phyloP scores from a whole-genome alignment of 371 early-diverging fungal genomes.

The Mortierella sp. region DNA sequence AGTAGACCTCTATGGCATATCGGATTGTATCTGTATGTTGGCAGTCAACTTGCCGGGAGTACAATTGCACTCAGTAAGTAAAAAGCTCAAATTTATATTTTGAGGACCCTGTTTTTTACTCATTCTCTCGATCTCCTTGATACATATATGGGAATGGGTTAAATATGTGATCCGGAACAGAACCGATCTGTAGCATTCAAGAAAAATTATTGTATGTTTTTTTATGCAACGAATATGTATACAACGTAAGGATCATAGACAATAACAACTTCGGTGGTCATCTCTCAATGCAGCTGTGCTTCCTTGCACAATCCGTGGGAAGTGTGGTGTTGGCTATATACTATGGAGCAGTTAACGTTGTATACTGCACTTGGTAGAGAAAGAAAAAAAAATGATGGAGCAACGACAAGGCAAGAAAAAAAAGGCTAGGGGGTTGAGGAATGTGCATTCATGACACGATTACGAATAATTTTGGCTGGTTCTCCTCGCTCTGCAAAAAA shows the following conservation, averaged over 20 bases:
- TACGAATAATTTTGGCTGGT: no score
- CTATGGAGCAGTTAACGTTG: no score
- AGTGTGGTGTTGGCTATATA: no score
- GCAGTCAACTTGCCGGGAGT: slow-evolving; percentile 74
- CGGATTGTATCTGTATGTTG: slow-evolving; percentile 75
- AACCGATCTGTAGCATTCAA: background rate
- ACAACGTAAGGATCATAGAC: no score
- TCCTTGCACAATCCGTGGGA: no score
- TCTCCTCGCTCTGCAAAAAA: background rate
- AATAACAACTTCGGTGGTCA: no score
- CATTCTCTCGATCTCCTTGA: background rate
- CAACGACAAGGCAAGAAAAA: no score
- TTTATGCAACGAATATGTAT: background rate
- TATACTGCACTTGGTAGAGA: no score
- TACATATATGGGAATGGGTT: background rate
- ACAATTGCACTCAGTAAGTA: slow-evolving; percentile 74
- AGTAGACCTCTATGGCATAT: slow-evolving; percentile 76
- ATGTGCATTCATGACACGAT: background rate
- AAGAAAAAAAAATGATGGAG: no score
- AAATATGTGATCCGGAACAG: background rate
- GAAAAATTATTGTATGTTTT: background rate
- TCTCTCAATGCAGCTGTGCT: no score
- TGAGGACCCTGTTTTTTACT: background rate
- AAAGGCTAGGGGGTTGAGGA: background rate
- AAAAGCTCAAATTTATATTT: background rate